These are phyloP conservation scores for Volutella citrinella DNA, from an alignment of 2,329 filamentous ascomycete species.

Conservation along the genomic window DNA sequence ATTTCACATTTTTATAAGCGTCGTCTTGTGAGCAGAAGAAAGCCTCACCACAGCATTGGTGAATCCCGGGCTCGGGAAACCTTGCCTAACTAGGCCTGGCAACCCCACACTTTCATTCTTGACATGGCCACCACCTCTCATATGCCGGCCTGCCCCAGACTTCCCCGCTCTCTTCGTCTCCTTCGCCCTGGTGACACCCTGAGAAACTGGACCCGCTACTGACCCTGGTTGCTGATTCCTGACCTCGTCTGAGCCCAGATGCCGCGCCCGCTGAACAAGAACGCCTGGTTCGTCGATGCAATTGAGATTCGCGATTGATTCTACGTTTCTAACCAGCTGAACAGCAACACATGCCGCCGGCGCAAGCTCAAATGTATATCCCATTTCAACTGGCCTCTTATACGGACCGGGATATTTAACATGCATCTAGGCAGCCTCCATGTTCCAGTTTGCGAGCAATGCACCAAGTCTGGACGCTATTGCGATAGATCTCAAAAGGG, in stretches of 20 bases:
- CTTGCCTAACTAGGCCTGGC: too few relatives aligned
- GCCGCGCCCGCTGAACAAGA: conserved; percentile 21
- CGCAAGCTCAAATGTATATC: conserved; percentile 35
- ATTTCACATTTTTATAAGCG: neutral
- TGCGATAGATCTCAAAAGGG: conserved; percentile 30
- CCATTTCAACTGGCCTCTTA: too few relatives aligned
- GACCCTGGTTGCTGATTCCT: too few relatives aligned
- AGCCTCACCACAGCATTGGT: conserved; percentile 1
- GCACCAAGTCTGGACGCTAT: conserved; percentile 28
- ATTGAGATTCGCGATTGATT: conserved; percentile 65
- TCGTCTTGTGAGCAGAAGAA: neutral
- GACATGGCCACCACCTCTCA: too few relatives aligned
- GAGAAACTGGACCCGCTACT: too few relatives aligned
- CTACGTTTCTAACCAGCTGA: conserved; percentile 68
- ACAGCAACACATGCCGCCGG: conserved; percentile 35
- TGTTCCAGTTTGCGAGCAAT: conserved; percentile 31
- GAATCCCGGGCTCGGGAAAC: conserved; percentile 27
- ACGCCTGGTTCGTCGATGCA: conserved; percentile 50
- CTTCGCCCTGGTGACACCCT: too few relatives aligned
- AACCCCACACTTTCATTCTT: too few relatives aligned
- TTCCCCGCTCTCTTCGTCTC: too few relatives aligned
- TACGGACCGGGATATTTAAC: too few relatives aligned
- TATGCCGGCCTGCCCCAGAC: too few relatives aligned
- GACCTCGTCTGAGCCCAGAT: too few relatives aligned
- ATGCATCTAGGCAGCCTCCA: conserved; percentile 29